These are phyloP conservation scores for Beauveria brongniartii DNA, from an alignment of 2,329 filamentous ascomycete species.

Conservation along the genomic window DNA sequence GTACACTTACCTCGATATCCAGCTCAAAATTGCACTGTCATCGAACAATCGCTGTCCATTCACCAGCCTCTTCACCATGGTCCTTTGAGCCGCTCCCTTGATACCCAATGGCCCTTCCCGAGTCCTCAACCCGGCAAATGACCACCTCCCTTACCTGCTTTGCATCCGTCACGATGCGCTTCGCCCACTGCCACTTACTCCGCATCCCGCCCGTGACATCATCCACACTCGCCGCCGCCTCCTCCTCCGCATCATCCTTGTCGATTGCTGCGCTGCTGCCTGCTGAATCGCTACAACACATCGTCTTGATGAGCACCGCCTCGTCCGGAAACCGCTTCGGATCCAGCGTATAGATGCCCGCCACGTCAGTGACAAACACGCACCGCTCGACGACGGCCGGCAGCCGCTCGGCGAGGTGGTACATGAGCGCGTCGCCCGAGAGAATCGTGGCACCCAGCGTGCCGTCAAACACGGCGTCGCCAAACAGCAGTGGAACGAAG, in stretches of 20 bases:
- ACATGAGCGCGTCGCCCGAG: slow-evolving; percentile 11
- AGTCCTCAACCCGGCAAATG: neutral
- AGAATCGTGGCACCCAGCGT: slow-evolving; percentile 1
- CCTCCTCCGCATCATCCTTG: neutral
- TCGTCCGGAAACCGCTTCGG: slow-evolving; percentile 2
- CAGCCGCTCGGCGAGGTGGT: slow-evolving; percentile 2
- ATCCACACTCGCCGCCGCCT: neutral
- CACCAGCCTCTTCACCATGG: neutral
- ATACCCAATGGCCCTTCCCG: neutral
- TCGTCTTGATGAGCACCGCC: neutral
- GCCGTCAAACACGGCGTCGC: slow-evolving; percentile 9
- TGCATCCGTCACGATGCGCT: slow-evolving; percentile 7
- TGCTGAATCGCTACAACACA: neutral
- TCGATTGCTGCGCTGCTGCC: neutral
- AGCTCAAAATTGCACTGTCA: neutral
- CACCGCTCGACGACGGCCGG: neutral
- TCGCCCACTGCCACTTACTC: slow-evolving; percentile 12
- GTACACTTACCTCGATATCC: neutral
- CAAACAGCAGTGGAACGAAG: slow-evolving; percentile 10
- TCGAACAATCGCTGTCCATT: neutral
- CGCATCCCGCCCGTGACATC: slow-evolving; percentile 11
- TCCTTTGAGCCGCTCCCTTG: neutral
- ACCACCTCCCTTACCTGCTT: neutral
- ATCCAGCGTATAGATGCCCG: slow-evolving; percentile 7
- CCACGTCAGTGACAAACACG: slow-evolving; percentile 10